phyloP scores from a whole-genome alignment of 192 early-diverging fungal species.

The Kappamyces sp. region DNA sequence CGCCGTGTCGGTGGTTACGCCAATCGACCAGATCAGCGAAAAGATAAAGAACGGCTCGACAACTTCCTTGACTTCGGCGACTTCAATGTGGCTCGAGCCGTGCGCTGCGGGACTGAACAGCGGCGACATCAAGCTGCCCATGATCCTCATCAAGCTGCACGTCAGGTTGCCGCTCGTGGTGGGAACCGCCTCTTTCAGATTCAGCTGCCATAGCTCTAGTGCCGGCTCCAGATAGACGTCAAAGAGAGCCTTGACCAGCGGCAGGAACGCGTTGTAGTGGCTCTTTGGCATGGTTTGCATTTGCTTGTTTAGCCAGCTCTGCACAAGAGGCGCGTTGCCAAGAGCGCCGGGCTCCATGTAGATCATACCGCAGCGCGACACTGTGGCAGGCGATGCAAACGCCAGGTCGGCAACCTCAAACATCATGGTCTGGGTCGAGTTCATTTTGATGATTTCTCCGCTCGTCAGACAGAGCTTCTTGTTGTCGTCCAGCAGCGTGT shows the following conservation, averaged over 20 bases:
- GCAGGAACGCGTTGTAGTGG: conserved; percentile 27
- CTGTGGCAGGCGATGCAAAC: conserved; percentile 59
- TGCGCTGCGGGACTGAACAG: conserved; percentile 17
- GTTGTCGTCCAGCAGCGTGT: conserved; percentile 59
- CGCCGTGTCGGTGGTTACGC: conserved; percentile 47
- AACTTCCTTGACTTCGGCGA: conserved; percentile 30
- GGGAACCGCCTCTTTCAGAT: conserved; percentile 46
- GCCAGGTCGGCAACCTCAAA: conserved; percentile 59
- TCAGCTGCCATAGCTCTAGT: conserved; percentile 40
- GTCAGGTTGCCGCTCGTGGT: conserved; percentile 51
- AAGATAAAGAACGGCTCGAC: conserved; percentile 52
- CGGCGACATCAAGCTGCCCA: conserved; percentile 37
- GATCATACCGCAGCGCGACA: conserved; percentile 60
- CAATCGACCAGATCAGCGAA: conserved; percentile 56
- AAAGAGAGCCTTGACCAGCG: conserved; percentile 33
- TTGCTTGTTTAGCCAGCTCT: conserved; percentile 43
- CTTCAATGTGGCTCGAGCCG: conserved; percentile 4
- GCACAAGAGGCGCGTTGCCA: conserved; percentile 43
- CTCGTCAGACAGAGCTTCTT: conserved; percentile 57
- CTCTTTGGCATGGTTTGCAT: conserved; percentile 24
- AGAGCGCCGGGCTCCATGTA: conserved; percentile 62
- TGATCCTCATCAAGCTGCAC: conserved; percentile 43
- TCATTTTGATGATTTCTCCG: conserved; percentile 64
- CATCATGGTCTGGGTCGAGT: conserved; percentile 55
- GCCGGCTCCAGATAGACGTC: conserved; percentile 38